These are phyloP conservation scores for Nematocida minor DNA, from an alignment of 371 early-diverging fungal species.

Conservation along the genomic window DNA sequence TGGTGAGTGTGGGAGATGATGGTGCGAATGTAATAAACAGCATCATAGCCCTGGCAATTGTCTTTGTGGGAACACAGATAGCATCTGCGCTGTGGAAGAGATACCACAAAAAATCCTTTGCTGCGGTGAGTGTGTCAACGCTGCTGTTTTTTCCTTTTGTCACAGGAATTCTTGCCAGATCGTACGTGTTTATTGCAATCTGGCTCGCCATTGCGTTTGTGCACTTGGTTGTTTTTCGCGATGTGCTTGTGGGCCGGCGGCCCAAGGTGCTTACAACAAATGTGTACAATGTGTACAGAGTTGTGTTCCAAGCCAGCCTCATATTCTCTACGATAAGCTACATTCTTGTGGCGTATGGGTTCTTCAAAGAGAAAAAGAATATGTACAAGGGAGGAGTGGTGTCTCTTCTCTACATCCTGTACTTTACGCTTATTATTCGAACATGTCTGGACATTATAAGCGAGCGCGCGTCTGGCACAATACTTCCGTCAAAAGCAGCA, in stretches of 20 bases:
- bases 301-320: slow-evolving; percentile 15
- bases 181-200: slow-evolving; percentile 40
- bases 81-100: slow-evolving; percentile 56
- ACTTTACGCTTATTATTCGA: slow-evolving; percentile 62
- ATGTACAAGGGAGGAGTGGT: neutral
- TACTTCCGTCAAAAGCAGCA: slow-evolving; percentile 28
- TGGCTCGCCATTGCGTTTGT: slow-evolving; percentile 46
- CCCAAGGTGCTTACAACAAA: slow-evolving; percentile 19
- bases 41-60: slow-evolving; percentile 25
- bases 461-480: slow-evolving; percentile 35
- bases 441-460: slow-evolving; percentile 58
- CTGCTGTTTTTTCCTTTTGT: slow-evolving; percentile 57
- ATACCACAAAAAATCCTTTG: slow-evolving; percentile 41
- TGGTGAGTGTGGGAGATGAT: slow-evolving; percentile 26
- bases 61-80: slow-evolving; percentile 55
- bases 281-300: slow-evolving; percentile 27
- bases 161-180: slow-evolving; percentile 25
- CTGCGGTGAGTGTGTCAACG: slow-evolving; percentile 27
- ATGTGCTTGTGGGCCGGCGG: slow-evolving; percentile 35
- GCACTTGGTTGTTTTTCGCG: slow-evolving; percentile 39
- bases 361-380: neutral
- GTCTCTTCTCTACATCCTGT: slow-evolving; percentile 53
- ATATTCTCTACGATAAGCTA: slow-evolving; percentile 10
- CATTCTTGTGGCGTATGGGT: slow-evolving; percentile 27
- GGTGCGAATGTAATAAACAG: neutral